Evolutionary conservation across 2,329 filamentous ascomycete genomes (phyloP).

Genomic region (Talaromyces sp.): DNA sequence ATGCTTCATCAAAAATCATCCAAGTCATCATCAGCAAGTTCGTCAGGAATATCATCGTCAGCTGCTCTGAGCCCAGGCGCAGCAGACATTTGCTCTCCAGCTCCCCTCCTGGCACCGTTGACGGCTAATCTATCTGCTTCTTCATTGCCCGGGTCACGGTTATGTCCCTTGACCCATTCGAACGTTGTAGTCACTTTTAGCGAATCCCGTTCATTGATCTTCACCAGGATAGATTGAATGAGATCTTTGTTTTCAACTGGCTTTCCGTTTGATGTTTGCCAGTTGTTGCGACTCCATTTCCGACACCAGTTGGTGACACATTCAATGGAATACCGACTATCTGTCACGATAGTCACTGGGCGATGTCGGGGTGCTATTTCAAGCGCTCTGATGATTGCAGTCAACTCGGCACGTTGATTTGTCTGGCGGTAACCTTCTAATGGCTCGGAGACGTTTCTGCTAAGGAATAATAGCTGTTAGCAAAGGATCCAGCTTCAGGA

Average conservation of each 20-base stretch:
- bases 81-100: conserved; percentile 20
- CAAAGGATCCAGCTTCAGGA: not conserved
- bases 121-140: conserved; percentile 78
- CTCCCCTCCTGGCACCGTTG: conserved; percentile 53
- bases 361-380: conserved; percentile 67
- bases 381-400: conserved; percentile 78
- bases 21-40: not conserved
- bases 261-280: conserved; percentile 69
- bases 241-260: conserved; percentile 84
- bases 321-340: conserved; percentile 86
- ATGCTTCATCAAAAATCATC: not conserved
- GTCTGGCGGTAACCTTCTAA: conserved; percentile 74
- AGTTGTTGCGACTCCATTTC: conserved; percentile 72
- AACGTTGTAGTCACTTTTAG: conserved; percentile 65
- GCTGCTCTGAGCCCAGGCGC: not conserved
- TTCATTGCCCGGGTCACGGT: conserved; percentile 67
- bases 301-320: conserved; percentile 81
- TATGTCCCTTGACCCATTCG: conserved; percentile 88
- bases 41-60: conserved; percentile 6
- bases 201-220: conserved; percentile 66
- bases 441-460: conserved; percentile 70
- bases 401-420: conserved; percentile 94
- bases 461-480: conserved; percentile 18
- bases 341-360: conserved; percentile 74
- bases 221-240: conserved; percentile 66